Conservation (phyloP, 2,329 filamentous ascomycete genomes). For the Hypoxylon sp. region DNA sequence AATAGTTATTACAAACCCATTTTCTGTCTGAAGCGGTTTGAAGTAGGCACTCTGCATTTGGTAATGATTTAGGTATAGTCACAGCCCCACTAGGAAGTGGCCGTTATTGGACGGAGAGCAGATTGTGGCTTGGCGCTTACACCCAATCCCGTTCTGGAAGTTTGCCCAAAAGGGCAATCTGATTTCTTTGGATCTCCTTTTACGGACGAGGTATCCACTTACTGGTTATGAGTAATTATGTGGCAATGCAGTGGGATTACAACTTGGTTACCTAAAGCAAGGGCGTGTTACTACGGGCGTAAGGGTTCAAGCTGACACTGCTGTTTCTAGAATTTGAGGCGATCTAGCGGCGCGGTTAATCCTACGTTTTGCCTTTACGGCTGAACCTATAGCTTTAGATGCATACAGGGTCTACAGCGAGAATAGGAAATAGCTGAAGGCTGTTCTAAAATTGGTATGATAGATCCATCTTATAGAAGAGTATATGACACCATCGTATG, state of each 20-base stretch:
- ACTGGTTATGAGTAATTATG: constrained; percentile 2
- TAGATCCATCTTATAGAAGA: constrained; percentile 12
- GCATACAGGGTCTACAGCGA: constrained; percentile 7
- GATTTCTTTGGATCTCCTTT: constrained; percentile 12
- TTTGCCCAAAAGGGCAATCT: constrained; percentile 15
- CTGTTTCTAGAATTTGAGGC: constrained; percentile 20
- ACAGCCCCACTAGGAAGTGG: constrained; percentile 5
- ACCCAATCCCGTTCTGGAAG: constrained; percentile 16
- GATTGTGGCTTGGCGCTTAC: constrained; percentile 13
- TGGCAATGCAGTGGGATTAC: neutral
- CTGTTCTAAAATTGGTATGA: constrained; percentile 13
- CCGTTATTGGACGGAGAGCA: constrained; percentile 1
- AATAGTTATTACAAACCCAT: neutral
- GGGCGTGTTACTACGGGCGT: neutral
- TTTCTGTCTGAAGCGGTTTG: constrained; percentile 8
- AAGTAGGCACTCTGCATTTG: constrained; percentile 1
- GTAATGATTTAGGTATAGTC: constrained; percentile 13
- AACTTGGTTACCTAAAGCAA: constrained; percentile 1
- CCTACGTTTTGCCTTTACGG: constrained; percentile 19
- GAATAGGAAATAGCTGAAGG: constrained; percentile 17
- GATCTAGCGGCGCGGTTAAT: constrained; percentile 13
- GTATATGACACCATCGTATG: constrained; percentile 28
- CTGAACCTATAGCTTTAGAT: constrained; percentile 14
- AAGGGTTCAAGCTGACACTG: constrained; percentile 18
- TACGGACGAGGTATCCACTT: constrained; percentile 6